A percentile compares a stretch with the other conserved stretches of the same genome.
Conservation (phyloP, 176 grass and related monocot genomes). For the Aechmea fasciata region DNA sequence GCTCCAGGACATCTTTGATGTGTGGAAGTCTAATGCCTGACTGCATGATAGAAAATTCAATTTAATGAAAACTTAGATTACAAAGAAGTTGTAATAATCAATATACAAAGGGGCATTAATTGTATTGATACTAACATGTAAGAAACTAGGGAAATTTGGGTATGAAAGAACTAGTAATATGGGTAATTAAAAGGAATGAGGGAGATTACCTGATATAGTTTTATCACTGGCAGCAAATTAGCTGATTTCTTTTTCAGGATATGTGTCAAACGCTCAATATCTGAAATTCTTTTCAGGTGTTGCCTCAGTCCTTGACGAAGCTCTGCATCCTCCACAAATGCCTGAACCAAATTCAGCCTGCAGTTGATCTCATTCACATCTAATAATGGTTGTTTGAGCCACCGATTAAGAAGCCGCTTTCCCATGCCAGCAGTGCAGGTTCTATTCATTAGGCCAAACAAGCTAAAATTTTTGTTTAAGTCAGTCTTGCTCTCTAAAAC, state of each 20-base stretch:
- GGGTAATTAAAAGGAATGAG: not conserved
- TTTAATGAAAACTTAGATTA: slow-evolving; percentile 3
- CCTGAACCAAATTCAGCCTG: slow-evolving; percentile 85
- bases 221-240: slow-evolving; percentile 84
- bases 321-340: slow-evolving; percentile 73
- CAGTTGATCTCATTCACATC: slow-evolving; percentile 77
- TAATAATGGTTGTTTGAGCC: slow-evolving; percentile 91
- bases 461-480: slow-evolving; percentile 93
- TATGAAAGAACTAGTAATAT: slow-evolving; percentile 17
- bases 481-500: slow-evolving; percentile 86
- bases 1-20: slow-evolving; percentile 62
- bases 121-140: no score
- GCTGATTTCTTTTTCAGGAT: slow-evolving; percentile 48
- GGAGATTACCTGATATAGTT: slow-evolving; percentile 67
- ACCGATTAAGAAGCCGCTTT: slow-evolving; percentile 78
- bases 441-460: slow-evolving; percentile 97
- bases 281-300: slow-evolving; percentile 78
- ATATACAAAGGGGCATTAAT: not conserved
- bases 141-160: no score
- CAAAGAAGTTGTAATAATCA: not conserved
- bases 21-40: slow-evolving; percentile 47
- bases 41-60: slow-evolving; percentile 40
- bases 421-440: slow-evolving; percentile 98
- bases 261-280: slow-evolving; percentile 65
- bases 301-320: slow-evolving; percentile 72